phyloP scores from a whole-genome alignment of 2,329 filamentous ascomycete genomes.

The Dactylellina drechsleri region DNA sequence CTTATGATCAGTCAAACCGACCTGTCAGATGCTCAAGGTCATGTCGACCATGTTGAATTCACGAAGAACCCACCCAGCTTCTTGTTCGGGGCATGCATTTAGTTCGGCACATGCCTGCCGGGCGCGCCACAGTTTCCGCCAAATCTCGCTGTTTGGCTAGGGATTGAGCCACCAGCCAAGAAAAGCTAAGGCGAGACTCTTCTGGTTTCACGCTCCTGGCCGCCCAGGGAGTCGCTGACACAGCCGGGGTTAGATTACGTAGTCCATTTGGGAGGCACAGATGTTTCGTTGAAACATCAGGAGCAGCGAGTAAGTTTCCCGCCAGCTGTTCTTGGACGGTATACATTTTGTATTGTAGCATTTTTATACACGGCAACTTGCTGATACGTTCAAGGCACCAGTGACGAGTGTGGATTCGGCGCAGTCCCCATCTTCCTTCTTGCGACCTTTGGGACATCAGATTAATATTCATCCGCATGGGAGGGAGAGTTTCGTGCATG shows the following conservation, averaged over 20 bases:
- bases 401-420: slow-evolving; percentile 15
- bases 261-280: slow-evolving; percentile 20
- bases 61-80: slow-evolving; percentile 18
- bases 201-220: slow-evolving; percentile 48
- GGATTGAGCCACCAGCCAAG: slow-evolving; percentile 40
- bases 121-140: slow-evolving; percentile 37
- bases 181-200: slow-evolving; percentile 20
- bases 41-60: slow-evolving; percentile 24
- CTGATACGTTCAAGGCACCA: neutral
- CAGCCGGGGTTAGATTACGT: slow-evolving; percentile 54
- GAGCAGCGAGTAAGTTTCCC: slow-evolving; percentile 13
- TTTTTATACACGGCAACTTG: too few relatives aligned
- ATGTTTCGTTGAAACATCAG: slow-evolving; percentile 27
- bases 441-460: neutral
- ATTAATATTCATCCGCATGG: slow-evolving; percentile 2
- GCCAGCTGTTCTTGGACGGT: too few relatives aligned
- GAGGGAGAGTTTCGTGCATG: slow-evolving; percentile 11
- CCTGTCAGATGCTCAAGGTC: slow-evolving; percentile 53
- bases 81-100: slow-evolving; percentile 47
- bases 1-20: slow-evolving; percentile 36
- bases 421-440: slow-evolving; percentile 20
- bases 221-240: slow-evolving; percentile 26
- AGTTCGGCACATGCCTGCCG: slow-evolving; percentile 48
- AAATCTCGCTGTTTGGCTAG: slow-evolving; percentile 18
- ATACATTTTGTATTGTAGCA: neutral